Conservation (phyloP, 2,329 filamentous ascomycete genomes). For the Penicillium freii region DNA sequence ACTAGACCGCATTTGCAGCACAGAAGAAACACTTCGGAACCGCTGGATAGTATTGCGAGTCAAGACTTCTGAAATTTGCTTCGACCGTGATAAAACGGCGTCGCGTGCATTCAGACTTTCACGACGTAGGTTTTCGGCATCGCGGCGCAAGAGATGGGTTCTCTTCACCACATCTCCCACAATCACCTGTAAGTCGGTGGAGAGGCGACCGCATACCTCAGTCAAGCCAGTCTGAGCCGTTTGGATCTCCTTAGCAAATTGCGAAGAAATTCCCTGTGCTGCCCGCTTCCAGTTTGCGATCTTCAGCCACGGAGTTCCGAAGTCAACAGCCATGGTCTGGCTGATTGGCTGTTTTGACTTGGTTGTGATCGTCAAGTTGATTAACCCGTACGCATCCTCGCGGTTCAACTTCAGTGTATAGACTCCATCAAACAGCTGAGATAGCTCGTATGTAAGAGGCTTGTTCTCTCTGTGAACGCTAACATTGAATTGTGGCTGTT, state of each 20-base stretch:
- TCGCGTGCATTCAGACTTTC: conserved; percentile 28
- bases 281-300: conserved; percentile 47
- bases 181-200: conserved; percentile 39
- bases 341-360: conserved; percentile 36
- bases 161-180: conserved; percentile 39
- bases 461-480: conserved; percentile 47
- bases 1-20: conserved; percentile 31
- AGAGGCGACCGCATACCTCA: conserved; percentile 39
- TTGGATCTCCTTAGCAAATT: conserved; percentile 38
- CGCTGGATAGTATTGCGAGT: conserved; percentile 31
- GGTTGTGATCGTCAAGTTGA: conserved; percentile 50
- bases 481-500: conserved; percentile 50
- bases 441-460: conserved; percentile 46
- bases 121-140: conserved; percentile 28
- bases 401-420: conserved; percentile 53
- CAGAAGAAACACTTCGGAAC: conserved; percentile 33
- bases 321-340: conserved; percentile 42
- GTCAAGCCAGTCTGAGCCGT: conserved; percentile 40
- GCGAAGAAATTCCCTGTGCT: conserved; percentile 36
- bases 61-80: conserved; percentile 35
- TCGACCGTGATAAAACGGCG: conserved; percentile 32
- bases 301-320: conserved; percentile 49
- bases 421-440: conserved; percentile 53
- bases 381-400: conserved; percentile 48
- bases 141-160: conserved; percentile 33